Evolutionary conservation across 2,329 filamentous ascomycete genomes (phyloP), one percentile per base, ranked within the genome.

Genomic region (Aspergillus glaucus): DNA sequence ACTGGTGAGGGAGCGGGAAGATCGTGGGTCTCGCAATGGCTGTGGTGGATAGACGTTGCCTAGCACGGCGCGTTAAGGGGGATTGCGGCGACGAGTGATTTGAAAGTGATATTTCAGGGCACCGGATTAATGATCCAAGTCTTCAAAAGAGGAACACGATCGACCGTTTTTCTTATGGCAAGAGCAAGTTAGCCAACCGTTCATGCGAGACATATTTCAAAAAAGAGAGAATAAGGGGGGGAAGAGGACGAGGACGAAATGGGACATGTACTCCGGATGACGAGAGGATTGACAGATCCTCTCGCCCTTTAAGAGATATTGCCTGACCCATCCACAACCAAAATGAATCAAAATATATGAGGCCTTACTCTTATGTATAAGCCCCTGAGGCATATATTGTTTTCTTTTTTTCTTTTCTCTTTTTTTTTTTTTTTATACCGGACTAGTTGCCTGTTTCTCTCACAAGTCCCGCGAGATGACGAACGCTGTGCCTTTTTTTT

Each of bases 1-100:
- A 47, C 47, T 53, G 41, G 37, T 19, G 37, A 10, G 49, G 2
- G 26, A 30, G 26, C 10, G 26, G 26, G 26, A 30, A 30, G 34
- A 50, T 52, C 48, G 53, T 49, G 51, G 50, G 42, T 49, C 26
- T 37, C 47, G 44, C 24, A 39, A 39, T 28, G 44, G 44, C 37
- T 26, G 43, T 36, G 34, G 37, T 19, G 37, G 49, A 39, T 32
- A 32, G 28, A 42, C 42, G 43, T 43, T 44, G 40, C 12, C 15
- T 24, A 22, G 34, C 30, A 45, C 22, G 44, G 34, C 12, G n/a
- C 30, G 41, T 32, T n/a, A 19, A 43, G 17, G 14, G 26, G 41
- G 45, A 19, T 12, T 24, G 21, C 21, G 26, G 19, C 26, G 34
- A 19, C 21, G 36, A 24, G 21, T 28, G 10, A 30, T 22, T 43